Conservation (phyloP, 371 early-diverging fungal species). For the Blyttiomyces sp. region DNA sequence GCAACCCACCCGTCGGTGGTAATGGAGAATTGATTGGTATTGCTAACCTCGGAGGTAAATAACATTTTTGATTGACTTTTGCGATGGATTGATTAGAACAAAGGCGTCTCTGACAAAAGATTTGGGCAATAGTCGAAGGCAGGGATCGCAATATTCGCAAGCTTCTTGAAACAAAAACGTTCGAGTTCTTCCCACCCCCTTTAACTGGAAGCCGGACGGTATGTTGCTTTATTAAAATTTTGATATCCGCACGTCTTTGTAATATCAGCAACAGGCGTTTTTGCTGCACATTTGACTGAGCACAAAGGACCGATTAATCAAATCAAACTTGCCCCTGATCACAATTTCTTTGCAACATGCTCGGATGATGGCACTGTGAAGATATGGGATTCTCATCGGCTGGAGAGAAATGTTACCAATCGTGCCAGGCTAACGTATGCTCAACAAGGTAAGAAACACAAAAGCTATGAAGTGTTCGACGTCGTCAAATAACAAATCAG, state of each 20-base stretch:
- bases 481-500: background rate
- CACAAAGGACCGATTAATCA: slow-evolving; percentile 79
- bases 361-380: slow-evolving; percentile 85
- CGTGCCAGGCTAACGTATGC: slow-evolving; percentile 73
- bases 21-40: background rate
- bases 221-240: too few species aligned
- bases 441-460: slow-evolving; percentile 49
- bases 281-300: slow-evolving; percentile 80
- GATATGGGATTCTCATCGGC: slow-evolving; percentile 80
- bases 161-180: slow-evolving; percentile 40
- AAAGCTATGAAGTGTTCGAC: background rate
- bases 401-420: slow-evolving; percentile 81
- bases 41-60: too few species aligned
- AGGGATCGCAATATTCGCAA: slow-evolving; percentile 24
- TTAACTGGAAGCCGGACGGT: slow-evolving; percentile 37
- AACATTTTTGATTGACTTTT: too few species aligned
- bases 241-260: too few species aligned
- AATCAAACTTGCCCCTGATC: slow-evolving; percentile 70
- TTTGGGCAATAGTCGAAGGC: slow-evolving; percentile 19
- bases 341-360: slow-evolving; percentile 77
- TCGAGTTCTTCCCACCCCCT: slow-evolving; percentile 42
- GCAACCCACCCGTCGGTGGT: too few species aligned
- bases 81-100: background rate
- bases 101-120: background rate
- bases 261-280: slow-evolving; percentile 15